These are phyloP conservation scores for Populus tremula DNA, from an alignment of 345 rosid species.

Conservation along the genomic window DNA sequence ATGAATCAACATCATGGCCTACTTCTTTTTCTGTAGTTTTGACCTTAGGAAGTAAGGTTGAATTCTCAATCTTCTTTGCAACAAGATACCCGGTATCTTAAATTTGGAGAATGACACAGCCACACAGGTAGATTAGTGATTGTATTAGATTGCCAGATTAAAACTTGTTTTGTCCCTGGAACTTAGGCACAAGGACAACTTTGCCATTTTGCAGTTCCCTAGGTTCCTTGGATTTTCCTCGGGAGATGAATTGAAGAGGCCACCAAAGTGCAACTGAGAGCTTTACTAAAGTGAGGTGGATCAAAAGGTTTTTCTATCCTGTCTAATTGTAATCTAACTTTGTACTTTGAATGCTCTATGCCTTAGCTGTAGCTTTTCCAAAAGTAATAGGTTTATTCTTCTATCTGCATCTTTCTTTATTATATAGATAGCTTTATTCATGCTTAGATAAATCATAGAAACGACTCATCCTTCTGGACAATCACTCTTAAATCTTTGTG, in stretches of 20 bases:
- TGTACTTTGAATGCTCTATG: background rate
- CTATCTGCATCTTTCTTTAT: background rate
- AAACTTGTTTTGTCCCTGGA: background rate
- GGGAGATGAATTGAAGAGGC: background rate
- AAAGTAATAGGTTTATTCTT: background rate
- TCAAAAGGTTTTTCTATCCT: background rate
- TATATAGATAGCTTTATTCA: background rate
- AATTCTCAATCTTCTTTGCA: slow-evolving; percentile 3
- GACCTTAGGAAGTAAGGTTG: background rate
- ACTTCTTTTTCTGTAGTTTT: background rate
- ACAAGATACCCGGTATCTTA: background rate
- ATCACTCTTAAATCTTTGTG: background rate
- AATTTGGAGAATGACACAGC: background rate
- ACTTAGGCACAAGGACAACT: background rate
- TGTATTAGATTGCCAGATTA: background rate
- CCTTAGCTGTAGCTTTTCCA: background rate
- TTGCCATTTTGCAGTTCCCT: background rate
- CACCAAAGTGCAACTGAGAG: background rate
- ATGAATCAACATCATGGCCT: background rate
- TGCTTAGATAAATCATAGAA: background rate
- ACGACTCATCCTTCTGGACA: no score
- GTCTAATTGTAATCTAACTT: background rate
- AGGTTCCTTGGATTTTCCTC: background rate
- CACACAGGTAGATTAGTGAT: background rate
- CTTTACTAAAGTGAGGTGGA: slow-evolving; percentile 4